A percentile compares a stretch with the other conserved stretches of the same genome.
These are phyloP conservation scores for Sanghuangporus sanghuang DNA, from an alignment of 1,284 basidiomycete species.

Conservation along the genomic window DNA sequence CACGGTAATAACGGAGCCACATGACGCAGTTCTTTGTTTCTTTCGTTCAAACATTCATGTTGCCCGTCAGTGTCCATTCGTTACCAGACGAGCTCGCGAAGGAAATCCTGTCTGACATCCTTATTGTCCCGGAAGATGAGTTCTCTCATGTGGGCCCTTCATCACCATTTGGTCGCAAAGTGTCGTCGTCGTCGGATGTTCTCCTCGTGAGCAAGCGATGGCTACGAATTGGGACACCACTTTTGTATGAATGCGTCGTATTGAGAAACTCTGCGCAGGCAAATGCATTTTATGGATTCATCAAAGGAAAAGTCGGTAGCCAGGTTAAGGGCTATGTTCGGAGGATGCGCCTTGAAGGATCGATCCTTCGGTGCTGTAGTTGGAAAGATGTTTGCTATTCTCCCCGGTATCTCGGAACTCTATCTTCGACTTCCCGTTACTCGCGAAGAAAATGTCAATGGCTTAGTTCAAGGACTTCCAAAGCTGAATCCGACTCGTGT, in stretches of 20 bases:
- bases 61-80: background rate
- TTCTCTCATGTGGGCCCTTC: background rate
- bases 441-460: background rate
- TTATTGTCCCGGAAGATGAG: background rate
- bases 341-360: background rate
- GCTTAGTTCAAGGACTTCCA: background rate
- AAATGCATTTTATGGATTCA: background rate
- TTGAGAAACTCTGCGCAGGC: background rate
- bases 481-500: background rate
- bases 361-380: background rate
- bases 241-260: background rate
- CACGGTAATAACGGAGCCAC: conserved; percentile 44
- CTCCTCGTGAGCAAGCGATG: too few species aligned
- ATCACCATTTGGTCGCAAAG: background rate
- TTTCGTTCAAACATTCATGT: conserved; percentile 30
- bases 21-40: conserved; percentile 59
- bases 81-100: conserved; percentile 53
- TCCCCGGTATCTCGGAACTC: background rate
- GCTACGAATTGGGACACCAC: too few species aligned
- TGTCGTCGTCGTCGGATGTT: background rate
- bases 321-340: background rate
- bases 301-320: background rate
- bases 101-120: background rate
- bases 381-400: background rate
- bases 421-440: background rate